Conservation (phyloP, 2,329 filamentous ascomycete species). For the Colletotrichum eremochloae region DNA sequence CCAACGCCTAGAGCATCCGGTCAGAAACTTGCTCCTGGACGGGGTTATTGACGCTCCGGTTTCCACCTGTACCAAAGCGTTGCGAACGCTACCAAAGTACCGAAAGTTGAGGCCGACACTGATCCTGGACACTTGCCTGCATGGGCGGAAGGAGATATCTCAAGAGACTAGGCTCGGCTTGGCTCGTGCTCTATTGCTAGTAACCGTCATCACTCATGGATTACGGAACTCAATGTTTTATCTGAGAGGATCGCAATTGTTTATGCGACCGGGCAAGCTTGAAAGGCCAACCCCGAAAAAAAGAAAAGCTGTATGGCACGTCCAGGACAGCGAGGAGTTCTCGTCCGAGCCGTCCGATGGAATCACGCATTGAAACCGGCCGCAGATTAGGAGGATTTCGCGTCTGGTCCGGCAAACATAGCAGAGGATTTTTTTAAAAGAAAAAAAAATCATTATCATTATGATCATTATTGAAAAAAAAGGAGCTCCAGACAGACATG, state of each 20-base stretch:
- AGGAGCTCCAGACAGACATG: too few species aligned
- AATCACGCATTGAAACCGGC: slow-evolving; percentile 20
- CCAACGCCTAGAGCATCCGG: slow-evolving; percentile 1
- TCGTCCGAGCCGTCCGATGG: slow-evolving; percentile 36
- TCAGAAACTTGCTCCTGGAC: slow-evolving; percentile 1
- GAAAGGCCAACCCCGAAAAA: neutral
- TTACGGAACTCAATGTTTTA: slow-evolving; percentile 19
- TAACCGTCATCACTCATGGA: slow-evolving; percentile 9
- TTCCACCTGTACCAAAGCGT: slow-evolving; percentile 15
- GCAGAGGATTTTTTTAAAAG: too few species aligned
- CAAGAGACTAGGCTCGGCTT: neutral
- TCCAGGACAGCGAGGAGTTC: slow-evolving; percentile 15
- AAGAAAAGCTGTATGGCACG: slow-evolving; percentile 26
- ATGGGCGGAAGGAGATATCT: neutral
- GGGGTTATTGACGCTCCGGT: slow-evolving; percentile 6
- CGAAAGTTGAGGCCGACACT: slow-evolving; percentile 27
- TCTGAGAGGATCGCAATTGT: slow-evolving; percentile 15
- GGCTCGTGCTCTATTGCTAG: neutral
- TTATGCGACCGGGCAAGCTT: slow-evolving; percentile 3
- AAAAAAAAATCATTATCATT: too few species aligned
- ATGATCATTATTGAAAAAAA: too few species aligned
- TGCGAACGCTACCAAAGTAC: slow-evolving; percentile 32
- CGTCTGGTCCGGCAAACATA: slow-evolving; percentile 6
- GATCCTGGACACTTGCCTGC: slow-evolving; percentile 7
- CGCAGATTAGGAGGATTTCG: slow-evolving; percentile 15